Base-by-base conservation (phyloP, 495 filamentous ascomycete genomes). In the Penicillium herquei region DNA sequence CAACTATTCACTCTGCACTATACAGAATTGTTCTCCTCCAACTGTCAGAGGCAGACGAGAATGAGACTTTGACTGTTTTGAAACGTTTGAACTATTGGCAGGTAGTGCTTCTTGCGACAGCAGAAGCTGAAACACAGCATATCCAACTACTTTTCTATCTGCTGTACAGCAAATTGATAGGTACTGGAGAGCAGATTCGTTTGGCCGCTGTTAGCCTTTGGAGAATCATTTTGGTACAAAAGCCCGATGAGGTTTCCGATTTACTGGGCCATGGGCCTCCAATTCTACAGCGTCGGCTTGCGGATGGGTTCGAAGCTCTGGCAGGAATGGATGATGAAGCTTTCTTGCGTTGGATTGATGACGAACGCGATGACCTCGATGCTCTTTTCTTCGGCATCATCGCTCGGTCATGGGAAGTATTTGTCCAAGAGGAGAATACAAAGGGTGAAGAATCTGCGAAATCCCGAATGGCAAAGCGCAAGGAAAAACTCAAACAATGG, bases 71-170 rank as follows among this genome's bases (percentile, higher is more conserved):
- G 4, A 68, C 75, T 7, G 89, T 91, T 49, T 78, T 98, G 68
- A 79, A 90, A 39, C 93, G 90, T 61, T 80, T 98, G 59, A 82
- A 87, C 3, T 98, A 98, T 68, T 98, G 94, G 94, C 94, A 98
- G 66, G 89, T 88, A 11, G 88, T 96, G 21, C 80, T 97, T 34
- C 75, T 97, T n/a, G 83, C 84, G 32, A 81, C 87, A 30, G 81
- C 91, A 7, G 86, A 90, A 18, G 75, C 79, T 2, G 91, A 96
- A 49, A 82, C 86, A 17, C 84, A 88, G 11, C 87, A 89, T 63
- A 80, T 96, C 62, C 85, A 87, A 45, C 72, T 98, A 7, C 79
- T 97, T 14, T 96, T 90, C 78, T 98, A 95, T 61, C 80, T 95
- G 41, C 81, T 98, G 7, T 97, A 97, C 70, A 84, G 83, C 33